phyloP scores from a whole-genome alignment of 1,139 yeast species.

The Hyphopichia khmerensis region DNA sequence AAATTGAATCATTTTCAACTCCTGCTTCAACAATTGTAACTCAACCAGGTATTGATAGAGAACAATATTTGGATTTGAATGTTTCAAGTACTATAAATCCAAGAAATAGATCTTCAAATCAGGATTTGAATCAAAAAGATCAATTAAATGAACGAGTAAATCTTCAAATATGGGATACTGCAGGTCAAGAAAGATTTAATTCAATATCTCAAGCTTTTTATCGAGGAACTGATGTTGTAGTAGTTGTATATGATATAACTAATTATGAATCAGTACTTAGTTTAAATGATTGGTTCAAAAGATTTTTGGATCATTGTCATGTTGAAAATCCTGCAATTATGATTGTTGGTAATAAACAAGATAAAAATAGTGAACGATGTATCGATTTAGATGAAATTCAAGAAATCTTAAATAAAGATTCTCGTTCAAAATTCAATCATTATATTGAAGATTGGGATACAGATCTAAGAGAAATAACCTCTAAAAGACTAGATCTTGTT shows the following conservation, averaged over 20 bases:
- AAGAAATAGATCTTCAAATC: conserved; percentile 7
- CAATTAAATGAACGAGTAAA: conserved; percentile 21
- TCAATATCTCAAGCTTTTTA: conserved; percentile 59
- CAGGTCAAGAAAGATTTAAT: conserved; percentile 65
- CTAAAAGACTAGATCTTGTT: conserved; percentile 39
- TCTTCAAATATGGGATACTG: conserved; percentile 66
- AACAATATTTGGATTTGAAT: background rate
- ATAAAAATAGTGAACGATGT: conserved; percentile 36
- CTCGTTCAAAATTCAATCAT: conserved; percentile 27
- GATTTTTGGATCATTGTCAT: conserved; percentile 51
- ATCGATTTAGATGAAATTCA: conserved; percentile 43
- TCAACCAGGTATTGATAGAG: background rate
- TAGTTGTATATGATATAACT: conserved; percentile 57
- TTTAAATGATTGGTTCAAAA: conserved; percentile 50
- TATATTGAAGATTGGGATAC: conserved; percentile 38
- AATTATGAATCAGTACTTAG: conserved; percentile 54
- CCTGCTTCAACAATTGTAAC: background rate
- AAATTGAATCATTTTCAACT: background rate
- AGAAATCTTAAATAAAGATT: conserved; percentile 33
- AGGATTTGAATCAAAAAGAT: background rate
- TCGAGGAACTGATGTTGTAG: conserved; percentile 60
- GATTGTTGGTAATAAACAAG: conserved; percentile 57
- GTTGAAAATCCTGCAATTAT: conserved; percentile 50
- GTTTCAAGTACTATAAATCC: background rate
- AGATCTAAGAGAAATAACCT: conserved; percentile 46